Base-by-base conservation (phyloP, 2,329 filamentous ascomycete species). In the Penicillium sp. region DNA sequence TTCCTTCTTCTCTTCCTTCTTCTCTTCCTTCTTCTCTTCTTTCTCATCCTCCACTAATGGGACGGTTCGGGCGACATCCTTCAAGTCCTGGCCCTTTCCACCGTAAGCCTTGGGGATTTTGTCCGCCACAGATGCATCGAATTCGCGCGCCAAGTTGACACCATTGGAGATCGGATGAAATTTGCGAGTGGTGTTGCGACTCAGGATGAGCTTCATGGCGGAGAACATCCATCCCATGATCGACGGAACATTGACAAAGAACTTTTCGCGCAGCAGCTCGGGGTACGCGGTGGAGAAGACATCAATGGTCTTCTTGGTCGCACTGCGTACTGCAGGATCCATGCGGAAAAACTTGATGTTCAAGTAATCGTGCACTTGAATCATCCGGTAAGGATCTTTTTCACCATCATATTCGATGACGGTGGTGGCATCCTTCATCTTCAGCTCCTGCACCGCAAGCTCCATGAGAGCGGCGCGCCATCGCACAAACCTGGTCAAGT, bases 391-490 rank as follows among this genome's bases (percentile, higher is more conserved):
- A 1, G 84, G 85, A 58, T 95, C 90, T 7, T 47, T 45, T 26
- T 73, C 67, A 11, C 74, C 75, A 23, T 71, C 55, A 50, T 77
- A 70, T 22, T 71, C 70, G 45, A 79, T 82, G 39, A 86, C 81
- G 2, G 83, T 80, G 6, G 79, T 87, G 35, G 85, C 85, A 16
- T 76, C 72, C 13, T 74, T 60, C 46, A 95, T 74, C 47, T 80
- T 73, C 37, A 95, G 79, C 45, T 85, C 80, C 47, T 79, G 75
- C 30, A 95, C 72, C 2, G 85, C 84, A 32, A 87, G 72, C 63
- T 95, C 89, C 88, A 95, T 94, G 39, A 95, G 76, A 9, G 84
- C 86, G 29, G 89, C 81, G 41, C 90, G 84, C 88, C 89, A 95
- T 50, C 80, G 77, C 56, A 95, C 76, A 69, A 95, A 95, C 33